Percentiles rank a stretch among this genome's conserved stretches.
phyloP scores from a whole-genome alignment of 1,284 basidiomycete genomes.

The Tremellales sp. region DNA sequence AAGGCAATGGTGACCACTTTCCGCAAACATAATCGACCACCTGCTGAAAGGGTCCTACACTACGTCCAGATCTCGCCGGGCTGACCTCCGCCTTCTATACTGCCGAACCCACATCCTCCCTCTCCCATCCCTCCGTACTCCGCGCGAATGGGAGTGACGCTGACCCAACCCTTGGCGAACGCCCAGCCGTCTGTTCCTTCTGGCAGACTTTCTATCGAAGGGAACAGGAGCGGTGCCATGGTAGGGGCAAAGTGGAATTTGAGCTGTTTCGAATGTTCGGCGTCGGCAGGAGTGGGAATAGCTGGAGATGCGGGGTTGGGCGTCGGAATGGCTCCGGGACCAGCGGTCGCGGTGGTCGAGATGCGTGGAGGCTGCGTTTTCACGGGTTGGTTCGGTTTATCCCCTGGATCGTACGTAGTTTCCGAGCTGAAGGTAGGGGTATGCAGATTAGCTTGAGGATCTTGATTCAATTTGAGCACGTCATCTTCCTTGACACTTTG shows the following conservation, averaged over 20 bases:
- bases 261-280: constrained; percentile 48
- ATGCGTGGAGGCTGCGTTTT: constrained; percentile 6
- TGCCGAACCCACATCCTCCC: constrained; percentile 22
- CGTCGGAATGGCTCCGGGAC: constrained; percentile 18
- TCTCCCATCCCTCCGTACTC: constrained; percentile 26
- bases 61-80: not conserved
- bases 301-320: constrained; percentile 16
- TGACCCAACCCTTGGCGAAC: constrained; percentile 40
- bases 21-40: not conserved
- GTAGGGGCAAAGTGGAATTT: constrained; percentile 79
- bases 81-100: constrained; percentile 10
- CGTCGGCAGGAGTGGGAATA: constrained; percentile 28
- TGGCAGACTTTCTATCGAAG: constrained; percentile 58
- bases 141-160: constrained; percentile 38
- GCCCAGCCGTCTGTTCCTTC: constrained; percentile 69
- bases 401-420: constrained; percentile 16
- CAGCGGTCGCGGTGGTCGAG: constrained; percentile 3
- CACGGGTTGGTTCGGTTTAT: constrained; percentile 14
- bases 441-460: not conserved
- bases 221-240: constrained; percentile 64
- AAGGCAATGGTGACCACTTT: not conserved
- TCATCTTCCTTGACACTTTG: not conserved
- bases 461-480: not conserved
- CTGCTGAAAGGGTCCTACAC: not conserved
- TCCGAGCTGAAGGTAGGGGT: not conserved